A percentile compares a stretch with the other conserved stretches of the same genome.
phyloP scores from a whole-genome alignment of 2,329 filamentous ascomycete genomes.

The Curvularia spicifera region DNA sequence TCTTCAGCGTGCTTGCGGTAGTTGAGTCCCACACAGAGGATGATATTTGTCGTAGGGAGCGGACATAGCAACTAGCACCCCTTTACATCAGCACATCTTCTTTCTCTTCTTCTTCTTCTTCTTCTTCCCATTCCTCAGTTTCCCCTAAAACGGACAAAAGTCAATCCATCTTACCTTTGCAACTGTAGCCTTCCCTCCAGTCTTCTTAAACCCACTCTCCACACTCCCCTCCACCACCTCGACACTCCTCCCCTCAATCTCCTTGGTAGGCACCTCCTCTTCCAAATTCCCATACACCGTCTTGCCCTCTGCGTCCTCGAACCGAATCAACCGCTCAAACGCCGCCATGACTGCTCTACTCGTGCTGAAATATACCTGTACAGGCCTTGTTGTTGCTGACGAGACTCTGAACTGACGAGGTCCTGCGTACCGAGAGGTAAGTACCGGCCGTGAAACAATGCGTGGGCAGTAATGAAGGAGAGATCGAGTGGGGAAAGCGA shows the following conservation, averaged over 20 bases:
- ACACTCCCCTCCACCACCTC: conserved; percentile 41
- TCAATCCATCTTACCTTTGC: conserved; percentile 21
- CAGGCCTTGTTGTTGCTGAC: not conserved
- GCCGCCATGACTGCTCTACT: conserved; percentile 25
- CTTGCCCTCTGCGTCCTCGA: conserved; percentile 39
- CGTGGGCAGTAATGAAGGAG: conserved; percentile 7
- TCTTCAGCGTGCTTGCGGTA: conserved; percentile 46
- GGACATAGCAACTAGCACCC: conserved; percentile 35
- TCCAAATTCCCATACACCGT: conserved; percentile 42
- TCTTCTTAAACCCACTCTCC: conserved; percentile 40
- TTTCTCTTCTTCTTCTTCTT: not conserved
- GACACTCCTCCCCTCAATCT: conserved; percentile 42
- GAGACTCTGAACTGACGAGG: not conserved
- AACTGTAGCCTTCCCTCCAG: conserved; percentile 33
- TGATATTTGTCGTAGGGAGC: conserved; percentile 36
- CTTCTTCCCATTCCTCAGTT: too few species aligned
- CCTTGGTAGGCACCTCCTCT: conserved; percentile 36
- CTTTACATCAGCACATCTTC: not conserved
- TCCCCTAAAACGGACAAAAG: too few species aligned
- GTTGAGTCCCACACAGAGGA: conserved; percentile 47
- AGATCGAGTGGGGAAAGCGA: not conserved
- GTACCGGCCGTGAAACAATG: not conserved
- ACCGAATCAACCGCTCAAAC: conserved; percentile 46
- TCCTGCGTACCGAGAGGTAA: not conserved
- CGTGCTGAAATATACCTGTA: conserved; percentile 3